These are phyloP conservation scores for Lentinula boryana DNA, from an alignment of 768 basidiomycete genomes.

Conservation along the genomic window DNA sequence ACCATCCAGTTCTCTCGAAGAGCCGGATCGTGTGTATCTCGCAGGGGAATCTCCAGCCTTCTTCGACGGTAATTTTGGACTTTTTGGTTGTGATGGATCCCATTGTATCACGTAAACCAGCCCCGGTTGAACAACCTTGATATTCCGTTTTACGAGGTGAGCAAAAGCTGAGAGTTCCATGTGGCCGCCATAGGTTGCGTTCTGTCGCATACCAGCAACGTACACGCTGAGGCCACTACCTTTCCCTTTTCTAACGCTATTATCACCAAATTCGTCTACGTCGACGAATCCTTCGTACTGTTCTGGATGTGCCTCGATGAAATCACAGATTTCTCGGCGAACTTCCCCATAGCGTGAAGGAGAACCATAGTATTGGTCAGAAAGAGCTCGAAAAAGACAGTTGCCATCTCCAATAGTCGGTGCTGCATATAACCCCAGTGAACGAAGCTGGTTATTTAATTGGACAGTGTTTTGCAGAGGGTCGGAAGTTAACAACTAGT, in stretches of 20 bases:
- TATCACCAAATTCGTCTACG: constrained; percentile 21
- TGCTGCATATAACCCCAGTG: constrained; percentile 82
- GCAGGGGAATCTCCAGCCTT: constrained; percentile 15
- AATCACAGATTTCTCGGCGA: constrained; percentile 74
- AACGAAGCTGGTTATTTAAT: constrained; percentile 67
- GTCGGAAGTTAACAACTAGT: constrained; percentile 44
- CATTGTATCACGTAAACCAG: constrained; percentile 89
- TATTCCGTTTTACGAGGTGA: constrained; percentile 67
- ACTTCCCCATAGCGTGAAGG: constrained; percentile 63
- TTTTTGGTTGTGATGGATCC: constrained; percentile 23
- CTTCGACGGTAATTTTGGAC: constrained; percentile 13
- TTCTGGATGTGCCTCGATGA: constrained; percentile 62
- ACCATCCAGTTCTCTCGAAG: constrained; percentile 20
- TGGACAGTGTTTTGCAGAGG: constrained; percentile 59
- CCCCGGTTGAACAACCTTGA: constrained; percentile 92
- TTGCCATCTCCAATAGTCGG: constrained; percentile 87
- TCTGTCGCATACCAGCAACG: constrained; percentile 8
- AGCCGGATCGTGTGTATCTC: constrained; percentile 9
- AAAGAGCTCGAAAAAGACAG: constrained; percentile 87
- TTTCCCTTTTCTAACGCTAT: constrained; percentile 6
- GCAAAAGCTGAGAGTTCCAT: constrained; percentile 92
- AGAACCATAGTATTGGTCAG: constrained; percentile 81
- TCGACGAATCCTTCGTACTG: constrained; percentile 88
- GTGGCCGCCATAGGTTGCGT: constrained; percentile 86
- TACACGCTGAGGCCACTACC: constrained; percentile 1